Percentiles rank a stretch among this genome's conserved stretches.
Conservation (phyloP, 176 grass and related monocot species). For the Triticum dicoccoides region DNA sequence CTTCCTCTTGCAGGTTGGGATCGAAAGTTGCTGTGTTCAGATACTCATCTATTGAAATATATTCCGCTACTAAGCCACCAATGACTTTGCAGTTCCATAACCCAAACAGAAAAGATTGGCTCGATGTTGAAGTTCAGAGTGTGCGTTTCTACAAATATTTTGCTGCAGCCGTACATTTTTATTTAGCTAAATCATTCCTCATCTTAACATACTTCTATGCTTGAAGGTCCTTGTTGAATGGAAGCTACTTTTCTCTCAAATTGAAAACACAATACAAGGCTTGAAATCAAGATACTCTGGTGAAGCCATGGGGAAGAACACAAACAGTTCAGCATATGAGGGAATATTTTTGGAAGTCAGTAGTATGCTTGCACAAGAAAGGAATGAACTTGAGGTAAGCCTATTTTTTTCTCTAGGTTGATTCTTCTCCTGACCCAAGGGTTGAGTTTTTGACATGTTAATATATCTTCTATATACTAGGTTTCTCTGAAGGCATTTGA, state of each 20-base stretch:
- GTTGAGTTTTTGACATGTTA: constrained; percentile 3
- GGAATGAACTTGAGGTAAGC: constrained; percentile 65
- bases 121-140: constrained; percentile 56
- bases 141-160: constrained; percentile 53
- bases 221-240: constrained; percentile 71
- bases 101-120: constrained; percentile 58
- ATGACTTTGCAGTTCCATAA: constrained; percentile 65
- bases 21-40: constrained; percentile 82
- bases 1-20: constrained; percentile 51
- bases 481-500: constrained; percentile 51
- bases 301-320: constrained; percentile 13
- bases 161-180: constrained; percentile 11
- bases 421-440: background rate
- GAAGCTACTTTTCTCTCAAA: constrained; percentile 54
- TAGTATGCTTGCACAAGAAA: constrained; percentile 58
- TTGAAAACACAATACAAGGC: constrained; percentile 49
- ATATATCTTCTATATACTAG: constrained; percentile 28
- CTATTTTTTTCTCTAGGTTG: background rate
- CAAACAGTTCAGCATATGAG: constrained; percentile 32
- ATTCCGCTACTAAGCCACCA: constrained; percentile 76
- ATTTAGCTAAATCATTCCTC: constrained; percentile 16
- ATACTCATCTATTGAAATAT: constrained; percentile 86
- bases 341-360: constrained; percentile 51
- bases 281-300: constrained; percentile 47
- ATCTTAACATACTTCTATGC: constrained; percentile 35